A percentile compares a stretch with the other conserved stretches of the same genome.
phyloP scores from a whole-genome alignment of 768 basidiomycete genomes.

The Mycena vitilis region DNA sequence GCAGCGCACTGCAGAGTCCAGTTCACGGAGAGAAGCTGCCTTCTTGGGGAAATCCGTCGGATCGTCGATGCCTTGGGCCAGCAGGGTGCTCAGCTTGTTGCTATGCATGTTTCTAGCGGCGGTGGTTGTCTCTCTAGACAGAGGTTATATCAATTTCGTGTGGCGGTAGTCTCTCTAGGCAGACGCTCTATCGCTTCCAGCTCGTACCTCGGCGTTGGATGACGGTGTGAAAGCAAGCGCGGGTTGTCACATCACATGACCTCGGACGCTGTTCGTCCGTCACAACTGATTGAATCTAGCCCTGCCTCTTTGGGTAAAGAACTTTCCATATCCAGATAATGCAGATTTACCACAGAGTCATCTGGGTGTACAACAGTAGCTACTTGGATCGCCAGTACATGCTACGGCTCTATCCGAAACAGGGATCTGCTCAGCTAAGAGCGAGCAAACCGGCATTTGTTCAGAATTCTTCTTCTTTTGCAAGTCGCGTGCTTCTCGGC shows the following conservation, averaged over 20 bases:
- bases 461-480: neutral
- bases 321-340: too few species aligned
- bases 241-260: neutral
- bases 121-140: too few species aligned
- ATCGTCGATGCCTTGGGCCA: slow-evolving; percentile 56
- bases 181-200: too few species aligned
- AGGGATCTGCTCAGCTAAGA: neutral
- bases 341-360: too few species aligned
- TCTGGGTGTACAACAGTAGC: too few species aligned
- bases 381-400: too few species aligned
- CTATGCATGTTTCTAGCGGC: slow-evolving; percentile 7
- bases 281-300: neutral
- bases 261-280: neutral
- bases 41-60: slow-evolving; percentile 75
- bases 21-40: slow-evolving; percentile 65
- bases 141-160: too few species aligned
- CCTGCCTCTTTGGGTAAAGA: neutral
- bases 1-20: slow-evolving; percentile 78
- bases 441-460: neutral
- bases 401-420: neutral
- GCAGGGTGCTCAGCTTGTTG: slow-evolving; percentile 18
- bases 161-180: too few species aligned
- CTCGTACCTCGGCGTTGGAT: neutral
- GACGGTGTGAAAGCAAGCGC: neutral
- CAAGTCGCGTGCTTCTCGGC: slow-evolving; percentile 32